These are phyloP conservation scores for Aschersonia sp. DNA, from an alignment of 2,329 filamentous ascomycete genomes.

Conservation along the genomic window DNA sequence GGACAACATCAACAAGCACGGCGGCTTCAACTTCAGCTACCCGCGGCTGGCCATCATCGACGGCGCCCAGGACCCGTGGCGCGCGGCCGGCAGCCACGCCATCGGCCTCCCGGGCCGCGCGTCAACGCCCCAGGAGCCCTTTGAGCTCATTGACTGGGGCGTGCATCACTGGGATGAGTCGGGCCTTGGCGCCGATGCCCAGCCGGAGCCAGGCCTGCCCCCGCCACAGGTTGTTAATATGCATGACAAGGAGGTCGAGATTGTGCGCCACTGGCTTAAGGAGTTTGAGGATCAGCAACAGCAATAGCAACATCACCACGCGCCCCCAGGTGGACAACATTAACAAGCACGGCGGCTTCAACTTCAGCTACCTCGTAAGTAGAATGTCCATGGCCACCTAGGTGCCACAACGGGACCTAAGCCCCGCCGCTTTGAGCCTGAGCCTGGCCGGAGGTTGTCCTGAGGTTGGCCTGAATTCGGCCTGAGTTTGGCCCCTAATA, in stretches of 20 bases:
- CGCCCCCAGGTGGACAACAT: conserved; percentile 50
- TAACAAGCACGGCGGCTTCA: conserved; percentile 64
- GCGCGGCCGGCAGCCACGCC: conserved; percentile 56
- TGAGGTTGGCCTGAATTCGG: too few species aligned
- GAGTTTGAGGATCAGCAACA: conserved; percentile 24
- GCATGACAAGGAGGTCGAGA: conserved; percentile 42
- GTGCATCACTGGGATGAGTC: conserved; percentile 77
- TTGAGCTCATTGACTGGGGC: conserved; percentile 56
- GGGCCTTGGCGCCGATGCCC: conserved; percentile 32
- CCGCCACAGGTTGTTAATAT: conserved; percentile 41
- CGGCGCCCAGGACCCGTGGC: conserved; percentile 69
- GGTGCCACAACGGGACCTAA: neutral
- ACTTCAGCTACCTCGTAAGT: conserved; percentile 31
- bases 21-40: conserved; percentile 58
- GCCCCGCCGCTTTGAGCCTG: neutral
- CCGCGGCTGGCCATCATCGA: conserved; percentile 63
- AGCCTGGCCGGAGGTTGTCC: neutral
- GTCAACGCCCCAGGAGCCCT: conserved; percentile 52
- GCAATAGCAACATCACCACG: conserved; percentile 38
- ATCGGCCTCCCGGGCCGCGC: conserved; percentile 40
- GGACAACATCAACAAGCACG: conserved; percentile 59
- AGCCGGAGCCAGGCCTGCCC: conserved; percentile 44
- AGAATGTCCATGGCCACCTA: neutral
- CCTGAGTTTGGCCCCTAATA: neutral
- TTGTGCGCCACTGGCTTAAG: conserved; percentile 53